Base-by-base conservation (phyloP, 495 filamentous ascomycete species). In the Penicillium canariense region DNA sequence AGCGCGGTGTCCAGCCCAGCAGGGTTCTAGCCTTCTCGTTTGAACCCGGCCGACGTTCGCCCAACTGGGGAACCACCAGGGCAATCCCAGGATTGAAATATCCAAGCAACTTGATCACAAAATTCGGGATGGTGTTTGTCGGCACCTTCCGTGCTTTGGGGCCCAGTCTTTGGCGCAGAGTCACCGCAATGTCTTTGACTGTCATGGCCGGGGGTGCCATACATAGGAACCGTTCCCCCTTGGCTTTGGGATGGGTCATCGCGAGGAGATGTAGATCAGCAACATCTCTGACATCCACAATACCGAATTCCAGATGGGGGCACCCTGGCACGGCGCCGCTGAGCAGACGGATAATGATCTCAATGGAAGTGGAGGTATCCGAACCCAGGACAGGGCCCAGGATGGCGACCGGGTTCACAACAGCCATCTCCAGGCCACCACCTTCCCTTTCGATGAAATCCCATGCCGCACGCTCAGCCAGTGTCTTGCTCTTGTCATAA, bases 211-310 rank as follows among this genome's bases (percentile, higher is more conserved):
- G 54, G 1, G 48, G 48, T 5, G 47, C 30, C 38, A 56, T 45
- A 15, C 54, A 47, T 18, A 56, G 14, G 22, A 56, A 56, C 1
- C 54, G 36, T 18, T 56, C 54, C 1, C 48, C 40, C 4, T 47
- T 56, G 11, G 54, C 54, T 20, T 56, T 56, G 14, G 39, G 38
- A 20, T 52, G 39, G n/a, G 39, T 51, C 54, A 56, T 56, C 3
- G 54, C 54, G 2, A 51, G 54, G 27, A 51, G 17, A 50, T 56
- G 54, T 20, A 56, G 31, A 15, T 40, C 40, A 14, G 48, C 54
- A 17, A 56, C 54, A 32, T 56, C 54, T n/a, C 54, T 38, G 28
- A 56, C 54, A 32, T 56, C 54, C 15, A 56, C 54, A 18, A 50
- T n/a, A 5, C 38, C 40, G 5, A 46, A 51, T 7, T 39, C 20